These are phyloP conservation scores for Lepidium aucheri DNA, from an alignment of 345 rosid species.

Conservation along the genomic window DNA sequence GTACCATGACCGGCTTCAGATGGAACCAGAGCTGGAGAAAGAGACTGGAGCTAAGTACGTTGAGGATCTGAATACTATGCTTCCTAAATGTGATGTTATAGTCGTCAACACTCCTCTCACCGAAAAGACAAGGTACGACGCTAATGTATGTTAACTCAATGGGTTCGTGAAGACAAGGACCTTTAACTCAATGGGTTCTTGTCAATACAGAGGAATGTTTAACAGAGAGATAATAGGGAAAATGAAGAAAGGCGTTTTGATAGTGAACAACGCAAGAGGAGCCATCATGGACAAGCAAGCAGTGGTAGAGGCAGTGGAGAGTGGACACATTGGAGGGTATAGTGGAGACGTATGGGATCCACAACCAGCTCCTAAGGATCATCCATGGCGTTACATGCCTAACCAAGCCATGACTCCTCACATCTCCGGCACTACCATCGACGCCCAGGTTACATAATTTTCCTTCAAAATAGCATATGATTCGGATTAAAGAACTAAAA, in stretches of 20 bases:
- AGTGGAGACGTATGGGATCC: slow-evolving; percentile 97
- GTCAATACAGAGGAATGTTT: slow-evolving; percentile 56
- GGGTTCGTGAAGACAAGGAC: neutral
- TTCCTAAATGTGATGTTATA: slow-evolving; percentile 73
- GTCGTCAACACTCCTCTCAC: slow-evolving; percentile 88
- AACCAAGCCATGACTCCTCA: slow-evolving; percentile 99
- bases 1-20: slow-evolving; percentile 73
- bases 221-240: slow-evolving; percentile 68
- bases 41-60: slow-evolving; percentile 64
- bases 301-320: slow-evolving; percentile 72
- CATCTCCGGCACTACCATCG: slow-evolving; percentile 94
- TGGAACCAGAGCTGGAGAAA: slow-evolving; percentile 65
- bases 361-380: slow-evolving; percentile 95
- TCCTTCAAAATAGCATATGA: no score
- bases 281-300: slow-evolving; percentile 92
- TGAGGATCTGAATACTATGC: slow-evolving; percentile 77
- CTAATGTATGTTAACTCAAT: neutral
- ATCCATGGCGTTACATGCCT: slow-evolving; percentile 99
- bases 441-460: slow-evolving; percentile 21
- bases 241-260: slow-evolving; percentile 78
- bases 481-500: no score
- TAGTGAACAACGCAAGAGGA: slow-evolving; percentile 95
- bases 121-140: slow-evolving; percentile 60
- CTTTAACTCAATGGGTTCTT: neutral
- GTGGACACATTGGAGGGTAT: slow-evolving; percentile 89